Conservation (phyloP, 2,329 filamentous ascomycete species). For the Penicillium sp. region DNA sequence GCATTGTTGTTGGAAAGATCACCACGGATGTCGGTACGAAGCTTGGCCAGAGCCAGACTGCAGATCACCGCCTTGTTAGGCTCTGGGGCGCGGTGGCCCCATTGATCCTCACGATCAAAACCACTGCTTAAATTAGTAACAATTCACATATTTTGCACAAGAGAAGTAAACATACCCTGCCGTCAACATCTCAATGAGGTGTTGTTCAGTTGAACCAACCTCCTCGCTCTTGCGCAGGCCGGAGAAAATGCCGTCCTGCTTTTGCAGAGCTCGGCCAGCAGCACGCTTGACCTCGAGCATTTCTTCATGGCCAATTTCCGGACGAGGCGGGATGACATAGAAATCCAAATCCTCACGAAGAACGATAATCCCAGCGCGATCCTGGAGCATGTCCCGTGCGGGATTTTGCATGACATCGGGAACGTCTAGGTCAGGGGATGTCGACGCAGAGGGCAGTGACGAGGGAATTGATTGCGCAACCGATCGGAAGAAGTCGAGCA, state of each 20-base stretch:
- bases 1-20: constrained; percentile 76
- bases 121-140: constrained; percentile 64
- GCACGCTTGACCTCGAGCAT: constrained; percentile 98
- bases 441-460: constrained; percentile 69
- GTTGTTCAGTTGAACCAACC: constrained; percentile 93
- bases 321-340: constrained; percentile 87
- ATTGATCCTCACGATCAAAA: constrained; percentile 92
- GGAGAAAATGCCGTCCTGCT: constrained; percentile 94
- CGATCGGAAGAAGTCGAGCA: constrained; percentile 97
- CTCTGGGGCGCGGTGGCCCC: constrained; percentile 97
- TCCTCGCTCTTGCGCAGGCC: constrained; percentile 94
- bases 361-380: constrained; percentile 94
- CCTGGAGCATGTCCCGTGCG: constrained; percentile 78
- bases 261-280: constrained; percentile 81
- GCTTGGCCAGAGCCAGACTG: constrained; percentile 87
- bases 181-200: constrained; percentile 98
- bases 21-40: constrained; percentile 86
- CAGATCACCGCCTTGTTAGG: constrained; percentile 99
- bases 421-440: constrained; percentile 65
- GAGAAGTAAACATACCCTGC: constrained; percentile 73
- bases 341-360: constrained; percentile 96
- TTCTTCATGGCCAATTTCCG: constrained; percentile 82
- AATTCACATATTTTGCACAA: neutral
- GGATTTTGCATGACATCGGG: constrained; percentile 74
- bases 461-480: constrained; percentile 90